These are phyloP conservation scores for Symbiodinium pilosum DNA, from an alignment of 73 alveolate genomes.

Conservation along the genomic window DNA sequence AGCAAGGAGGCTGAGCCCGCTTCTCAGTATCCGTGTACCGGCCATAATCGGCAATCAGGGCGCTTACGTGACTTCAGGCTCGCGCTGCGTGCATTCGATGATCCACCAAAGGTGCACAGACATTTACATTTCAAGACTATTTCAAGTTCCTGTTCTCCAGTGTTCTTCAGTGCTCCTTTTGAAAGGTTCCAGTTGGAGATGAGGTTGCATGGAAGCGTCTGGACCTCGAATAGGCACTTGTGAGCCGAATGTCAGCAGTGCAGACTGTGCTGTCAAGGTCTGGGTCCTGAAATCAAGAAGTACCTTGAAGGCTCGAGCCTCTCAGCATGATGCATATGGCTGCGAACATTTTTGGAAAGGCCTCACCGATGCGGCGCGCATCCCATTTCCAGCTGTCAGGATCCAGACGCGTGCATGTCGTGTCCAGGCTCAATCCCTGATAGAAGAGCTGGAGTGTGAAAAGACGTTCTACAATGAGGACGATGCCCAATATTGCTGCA, in stretches of 20 bases:
- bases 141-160: neutral
- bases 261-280: neutral
- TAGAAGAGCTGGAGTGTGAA: conserved; percentile 87
- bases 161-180: neutral
- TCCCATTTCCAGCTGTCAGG: conserved; percentile 12
- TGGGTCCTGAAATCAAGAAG: conserved; percentile 70
- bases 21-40: neutral
- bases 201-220: neutral
- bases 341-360: neutral
- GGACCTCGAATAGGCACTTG: neutral
- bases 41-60: too few relatives aligned
- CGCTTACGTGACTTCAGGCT: neutral
- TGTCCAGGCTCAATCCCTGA: conserved; percentile 75
- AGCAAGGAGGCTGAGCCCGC: conserved; percentile 77
- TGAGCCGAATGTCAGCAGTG: too few relatives aligned
- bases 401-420: neutral
- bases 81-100: conserved; percentile 52
- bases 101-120: conserved; percentile 9
- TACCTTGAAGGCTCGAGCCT: conserved; percentile 63
- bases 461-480: conserved; percentile 88
- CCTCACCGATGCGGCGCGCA: conserved; percentile 73
- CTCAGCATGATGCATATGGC: neutral
- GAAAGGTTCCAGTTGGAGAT: neutral
- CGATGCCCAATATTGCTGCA: too few relatives aligned
- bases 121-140: too few relatives aligned